Evolutionary conservation across 352 stramenopile species (phyloP), one percentile per base, ranked within the genome.

Genomic region (Phytophthora pistaciae): DNA sequence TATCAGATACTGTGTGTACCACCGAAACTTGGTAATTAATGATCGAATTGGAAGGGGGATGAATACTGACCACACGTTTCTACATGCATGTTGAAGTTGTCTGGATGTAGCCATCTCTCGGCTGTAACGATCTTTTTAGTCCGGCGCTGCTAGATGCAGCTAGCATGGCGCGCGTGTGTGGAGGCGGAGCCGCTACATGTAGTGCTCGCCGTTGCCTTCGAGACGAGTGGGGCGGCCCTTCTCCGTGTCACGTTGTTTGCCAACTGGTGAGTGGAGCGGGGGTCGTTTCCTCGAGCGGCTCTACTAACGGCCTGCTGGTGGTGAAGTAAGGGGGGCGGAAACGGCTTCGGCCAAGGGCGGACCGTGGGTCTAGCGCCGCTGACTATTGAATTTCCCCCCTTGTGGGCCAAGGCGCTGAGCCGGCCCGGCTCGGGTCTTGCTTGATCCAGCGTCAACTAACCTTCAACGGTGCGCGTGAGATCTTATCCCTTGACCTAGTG

Each of bases 391-490:
- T 63, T 36, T 18, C 58, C 33, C 8, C 50, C 14, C 40, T 29
- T 18, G 38, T 49, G 42, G 42, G 42, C 18, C 42, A 10, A 29
- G 42, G 13, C 3, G 44, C 18, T 25, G 9, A 50, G 38, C 31
- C 14, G 29, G 48, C 33, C 31, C 31, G 29, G 48, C 33, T 70
- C 68, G 56, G 46, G 46, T 53, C 44, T 18, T 60, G 40, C 44
- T 18, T 60, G 40, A 36, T 29, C 20, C n/a, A 64, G 16, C 20
- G 25, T 36, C 42, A 69, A 61, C 27, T 29, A 29, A 29, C 13
- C n/a, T 64, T 70, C 60, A 78, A 78, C 70, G 66, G 60, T 56
- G 49, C 27, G 25, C 48, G 60, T 73, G 70, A 49, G 56, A 72
- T 64, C 71, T 74, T 70, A 73, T 74, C 65, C 49, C 46, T 70